phyloP scores from a whole-genome alignment of 2,329 filamentous ascomycete genomes.

The Colletotrichum agaves region DNA sequence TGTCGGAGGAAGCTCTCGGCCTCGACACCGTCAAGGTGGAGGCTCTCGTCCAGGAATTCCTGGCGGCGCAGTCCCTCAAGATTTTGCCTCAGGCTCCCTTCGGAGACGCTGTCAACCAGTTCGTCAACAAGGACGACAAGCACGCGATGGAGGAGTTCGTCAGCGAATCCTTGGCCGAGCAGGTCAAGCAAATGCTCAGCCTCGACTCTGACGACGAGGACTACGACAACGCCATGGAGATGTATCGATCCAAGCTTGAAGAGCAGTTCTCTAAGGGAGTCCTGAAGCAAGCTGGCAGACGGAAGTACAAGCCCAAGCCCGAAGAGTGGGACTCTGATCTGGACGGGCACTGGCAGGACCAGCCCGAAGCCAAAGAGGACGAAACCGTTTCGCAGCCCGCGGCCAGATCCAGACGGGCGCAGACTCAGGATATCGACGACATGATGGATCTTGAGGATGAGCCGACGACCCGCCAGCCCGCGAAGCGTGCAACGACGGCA shows the following conservation, averaged over 20 bases:
- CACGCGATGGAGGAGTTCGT: constrained; percentile 88
- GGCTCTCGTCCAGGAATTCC: constrained; percentile 86
- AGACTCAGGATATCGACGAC: constrained; percentile 57
- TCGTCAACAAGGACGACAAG: constrained; percentile 95
- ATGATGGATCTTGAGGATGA: constrained; percentile 54
- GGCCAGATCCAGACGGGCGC: constrained; percentile 38
- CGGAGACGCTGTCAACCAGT: constrained; percentile 90
- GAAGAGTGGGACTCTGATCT: constrained; percentile 89
- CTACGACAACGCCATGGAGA: constrained; percentile 78
- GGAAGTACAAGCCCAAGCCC: constrained; percentile 78
- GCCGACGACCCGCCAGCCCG: constrained; percentile 47
- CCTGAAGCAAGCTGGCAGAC: constrained; percentile 59
- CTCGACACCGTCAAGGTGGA: constrained; percentile 88
- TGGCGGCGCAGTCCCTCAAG: constrained; percentile 87
- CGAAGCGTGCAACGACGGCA: constrained; percentile 42
- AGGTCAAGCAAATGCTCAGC: constrained; percentile 76
- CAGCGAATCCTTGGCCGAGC: constrained; percentile 74
- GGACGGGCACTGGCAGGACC: constrained; percentile 86
- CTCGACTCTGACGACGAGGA: constrained; percentile 76
- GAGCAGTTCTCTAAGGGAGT: constrained; percentile 75
- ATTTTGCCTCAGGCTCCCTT: constrained; percentile 94
- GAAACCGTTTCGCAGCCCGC: constrained; percentile 45
- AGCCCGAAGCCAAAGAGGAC: constrained; percentile 73
- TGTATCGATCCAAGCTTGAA: constrained; percentile 76
- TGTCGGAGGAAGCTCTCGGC: constrained; percentile 69